Evolutionary conservation across 495 filamentous ascomycete species (phyloP), one percentile per base, ranked within the genome.

Genomic region (Penicillium arizonense): DNA sequence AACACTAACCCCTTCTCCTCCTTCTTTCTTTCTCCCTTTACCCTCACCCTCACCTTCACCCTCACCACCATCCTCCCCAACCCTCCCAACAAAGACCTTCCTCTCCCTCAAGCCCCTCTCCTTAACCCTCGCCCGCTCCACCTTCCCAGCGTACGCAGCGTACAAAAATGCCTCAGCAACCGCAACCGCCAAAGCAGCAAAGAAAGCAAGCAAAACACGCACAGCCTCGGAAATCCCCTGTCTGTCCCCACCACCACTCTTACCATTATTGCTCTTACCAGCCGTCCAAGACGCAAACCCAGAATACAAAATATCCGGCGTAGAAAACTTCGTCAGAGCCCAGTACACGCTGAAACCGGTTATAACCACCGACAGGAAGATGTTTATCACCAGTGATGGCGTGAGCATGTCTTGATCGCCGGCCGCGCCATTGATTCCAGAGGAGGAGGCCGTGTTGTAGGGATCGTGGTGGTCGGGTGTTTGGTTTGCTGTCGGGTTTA

Each of bases 101-200:
- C 79, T 69, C 71, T 96, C 91, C 50, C 76, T 82, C 45, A 82
- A 65, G 36, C 72, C 78, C 67, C 76, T 82, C 57, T 89, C 87
- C 50, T 76, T 80, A 37, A 71, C 76, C 58, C 87, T 86, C 1
- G 90, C 89, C 62, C 88, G 77, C 24, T 84, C 80, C 24, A 96
- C 71, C 62, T 91, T 85, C 72, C 85, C 79, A 37, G 96, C 69
- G 72, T 96, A 98, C 6, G 90, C 89, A 10, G 81, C 83, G 69
- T 97, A 97, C 34, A 97, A 83, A 20, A 86, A 85, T 9, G 94
- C 86, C 68, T 98, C 94, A 4, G 91, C 92, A 40, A 95, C 74
- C 3, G 86, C 91, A 20, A 97, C 89, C 16, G 89, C 53, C 34
- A 77, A 14, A 21, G 71, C 74, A 21, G 63, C 69, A 55, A 68